phyloP scores from a whole-genome alignment of 2,329 filamentous ascomycete genomes.

The Dothideomycetidae sp. region DNA sequence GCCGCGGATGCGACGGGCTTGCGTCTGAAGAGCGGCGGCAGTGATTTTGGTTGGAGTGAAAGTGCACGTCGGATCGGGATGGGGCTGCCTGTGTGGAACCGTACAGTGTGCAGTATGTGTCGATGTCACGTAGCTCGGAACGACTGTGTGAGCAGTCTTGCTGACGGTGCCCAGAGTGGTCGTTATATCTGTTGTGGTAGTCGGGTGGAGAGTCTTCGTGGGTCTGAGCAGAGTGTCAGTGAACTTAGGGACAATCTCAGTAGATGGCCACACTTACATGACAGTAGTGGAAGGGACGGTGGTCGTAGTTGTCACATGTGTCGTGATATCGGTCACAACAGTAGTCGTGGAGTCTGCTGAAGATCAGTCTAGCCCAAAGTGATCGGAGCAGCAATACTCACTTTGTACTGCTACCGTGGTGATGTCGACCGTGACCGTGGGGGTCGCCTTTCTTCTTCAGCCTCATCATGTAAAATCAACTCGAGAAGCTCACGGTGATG shows the following conservation, averaged over 20 bases:
- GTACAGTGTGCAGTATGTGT: slow-evolving; percentile 23
- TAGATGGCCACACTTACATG: slow-evolving; percentile 1
- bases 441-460: background rate
- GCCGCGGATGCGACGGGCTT: slow-evolving; percentile 9
- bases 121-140: slow-evolving; percentile 14
- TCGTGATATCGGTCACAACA: slow-evolving; percentile 14
- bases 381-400: no score
- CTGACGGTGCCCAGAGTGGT: slow-evolving; percentile 20
- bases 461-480: background rate
- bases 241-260: background rate
- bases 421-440: slow-evolving; percentile 3
- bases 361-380: no score
- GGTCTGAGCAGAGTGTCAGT: slow-evolving; percentile 8
- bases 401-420: slow-evolving; percentile 1
- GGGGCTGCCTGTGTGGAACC: slow-evolving; percentile 14
- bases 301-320: slow-evolving; percentile 2
- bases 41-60: slow-evolving; percentile 19
- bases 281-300: slow-evolving; percentile 9
- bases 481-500: slow-evolving; percentile 14
- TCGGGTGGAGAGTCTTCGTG: slow-evolving; percentile 12
- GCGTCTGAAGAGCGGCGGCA: slow-evolving; percentile 11
- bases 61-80: slow-evolving; percentile 17
- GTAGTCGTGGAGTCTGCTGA: slow-evolving; percentile 14
- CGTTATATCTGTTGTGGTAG: slow-evolving; percentile 16
- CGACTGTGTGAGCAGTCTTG: slow-evolving; percentile 12